phyloP scores from a whole-genome alignment of 768 basidiomycete genomes.

The Auriculariales sp. region DNA sequence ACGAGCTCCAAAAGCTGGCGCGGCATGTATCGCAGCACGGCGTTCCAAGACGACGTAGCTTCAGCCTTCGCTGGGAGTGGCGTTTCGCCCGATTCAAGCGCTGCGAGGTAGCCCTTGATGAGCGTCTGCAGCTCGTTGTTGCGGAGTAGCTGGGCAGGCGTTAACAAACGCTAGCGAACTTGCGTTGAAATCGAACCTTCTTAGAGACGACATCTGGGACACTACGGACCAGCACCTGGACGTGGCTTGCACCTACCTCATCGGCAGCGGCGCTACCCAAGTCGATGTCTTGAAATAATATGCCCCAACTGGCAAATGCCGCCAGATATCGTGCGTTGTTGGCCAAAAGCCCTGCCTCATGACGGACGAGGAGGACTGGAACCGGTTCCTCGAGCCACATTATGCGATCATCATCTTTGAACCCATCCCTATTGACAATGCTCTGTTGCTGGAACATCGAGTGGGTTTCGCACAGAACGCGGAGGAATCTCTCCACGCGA shows the following conservation, averaged over 20 bases:
- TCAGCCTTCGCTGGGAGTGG: slow-evolving; percentile 3
- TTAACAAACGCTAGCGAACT: slow-evolving; percentile 5
- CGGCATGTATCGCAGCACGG: slow-evolving; percentile 72
- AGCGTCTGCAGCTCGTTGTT: slow-evolving; percentile 64
- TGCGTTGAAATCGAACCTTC: slow-evolving; percentile 29
- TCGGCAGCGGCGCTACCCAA: slow-evolving; percentile 11
- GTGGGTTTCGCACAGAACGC: slow-evolving; percentile 55
- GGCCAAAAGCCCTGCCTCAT: slow-evolving; percentile 41
- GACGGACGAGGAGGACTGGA: slow-evolving; percentile 49
- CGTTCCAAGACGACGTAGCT: slow-evolving; percentile 35
- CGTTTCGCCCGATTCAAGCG: slow-evolving; percentile 35
- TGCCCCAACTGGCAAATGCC: slow-evolving; percentile 56
- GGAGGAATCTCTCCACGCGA: slow-evolving; percentile 73
- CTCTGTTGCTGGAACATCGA: slow-evolving; percentile 12
- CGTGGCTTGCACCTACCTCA: slow-evolving; percentile 27
- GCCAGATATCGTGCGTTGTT: slow-evolving; percentile 24
- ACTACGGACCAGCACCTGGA: slow-evolving; percentile 46
- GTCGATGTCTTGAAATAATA: slow-evolving; percentile 30
- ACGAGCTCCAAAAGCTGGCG: slow-evolving; percentile 64
- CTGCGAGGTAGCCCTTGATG: slow-evolving; percentile 55
- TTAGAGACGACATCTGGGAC: slow-evolving; percentile 61
- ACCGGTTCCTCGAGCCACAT: slow-evolving; percentile 36
- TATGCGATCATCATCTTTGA: slow-evolving; percentile 20
- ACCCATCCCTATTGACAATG: slow-evolving; percentile 19
- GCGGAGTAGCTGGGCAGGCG: slow-evolving; percentile 34